phyloP scores from a whole-genome alignment of 352 stramenopile genomes.

The Plasmopara halstedii region DNA sequence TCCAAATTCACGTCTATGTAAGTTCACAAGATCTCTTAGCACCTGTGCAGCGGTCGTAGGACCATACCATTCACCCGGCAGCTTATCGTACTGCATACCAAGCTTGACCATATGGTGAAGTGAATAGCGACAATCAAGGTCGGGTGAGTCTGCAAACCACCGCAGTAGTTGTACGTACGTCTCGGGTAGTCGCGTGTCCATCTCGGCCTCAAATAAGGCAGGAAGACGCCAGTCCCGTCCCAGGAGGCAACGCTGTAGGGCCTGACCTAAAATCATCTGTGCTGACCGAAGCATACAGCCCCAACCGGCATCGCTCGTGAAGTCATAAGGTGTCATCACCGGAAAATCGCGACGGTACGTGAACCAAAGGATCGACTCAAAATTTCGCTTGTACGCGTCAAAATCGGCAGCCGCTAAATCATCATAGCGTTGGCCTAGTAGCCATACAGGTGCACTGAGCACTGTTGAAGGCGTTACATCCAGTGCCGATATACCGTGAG shows the following conservation, averaged over 20 bases:
- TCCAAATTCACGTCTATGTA: constrained; percentile 42
- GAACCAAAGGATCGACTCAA: constrained; percentile 81
- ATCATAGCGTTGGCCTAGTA: constrained; percentile 34
- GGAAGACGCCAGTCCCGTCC: constrained; percentile 40
- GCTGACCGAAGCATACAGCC: constrained; percentile 94
- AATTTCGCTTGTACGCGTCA: constrained; percentile 43
- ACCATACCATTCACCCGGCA: constrained; percentile 90
- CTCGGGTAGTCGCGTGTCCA: constrained; percentile 26
- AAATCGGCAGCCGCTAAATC: constrained; percentile 29
- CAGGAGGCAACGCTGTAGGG: constrained; percentile 75
- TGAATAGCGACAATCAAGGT: constrained; percentile 66
- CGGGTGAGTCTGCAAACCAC: constrained; percentile 83
- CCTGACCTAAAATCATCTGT: constrained; percentile 92
- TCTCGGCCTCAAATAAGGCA: constrained; percentile 17
- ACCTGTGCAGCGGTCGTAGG: constrained; percentile 86
- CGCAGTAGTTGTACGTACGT: constrained; percentile 54
- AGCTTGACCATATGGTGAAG: constrained; percentile 90
- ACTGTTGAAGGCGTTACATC: constrained; percentile 33
- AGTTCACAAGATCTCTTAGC: constrained; percentile 80
- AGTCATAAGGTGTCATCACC: constrained; percentile 80
- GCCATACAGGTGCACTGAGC: constrained; percentile 36
- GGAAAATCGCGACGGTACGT: constrained; percentile 87
- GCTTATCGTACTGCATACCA: constrained; percentile 86
- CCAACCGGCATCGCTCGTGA: constrained; percentile 91
- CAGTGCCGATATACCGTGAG: constrained; percentile 71